phyloP scores from a whole-genome alignment of 768 basidiomycete genomes.

The Daedalea quercina region DNA sequence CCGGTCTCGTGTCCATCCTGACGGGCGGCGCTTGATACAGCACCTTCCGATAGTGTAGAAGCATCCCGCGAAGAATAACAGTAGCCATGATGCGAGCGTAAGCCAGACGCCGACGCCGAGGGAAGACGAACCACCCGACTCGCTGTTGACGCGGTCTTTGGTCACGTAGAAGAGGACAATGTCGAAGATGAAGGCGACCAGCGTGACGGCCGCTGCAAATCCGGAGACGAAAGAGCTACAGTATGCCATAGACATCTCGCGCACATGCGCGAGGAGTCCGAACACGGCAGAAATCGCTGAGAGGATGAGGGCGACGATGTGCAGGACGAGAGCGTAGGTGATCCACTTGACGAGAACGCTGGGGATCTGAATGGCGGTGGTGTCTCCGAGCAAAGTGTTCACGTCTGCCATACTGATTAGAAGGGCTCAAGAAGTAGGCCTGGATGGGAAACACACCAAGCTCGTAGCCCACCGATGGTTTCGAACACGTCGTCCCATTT shows the following conservation, averaged over 20 bases:
- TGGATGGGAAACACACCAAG: constrained; percentile 51
- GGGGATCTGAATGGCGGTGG: constrained; percentile 64
- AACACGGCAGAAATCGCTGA: constrained; percentile 70
- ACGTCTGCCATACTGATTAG: constrained; percentile 48
- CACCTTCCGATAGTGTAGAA: constrained; percentile 82
- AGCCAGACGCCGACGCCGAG: constrained; percentile 93
- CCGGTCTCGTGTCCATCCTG: not conserved
- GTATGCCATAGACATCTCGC: constrained; percentile 80
- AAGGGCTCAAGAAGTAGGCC: not conserved
- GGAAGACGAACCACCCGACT: constrained; percentile 65
- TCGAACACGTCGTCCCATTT: constrained; percentile 64
- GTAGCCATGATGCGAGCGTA: constrained; percentile 77
- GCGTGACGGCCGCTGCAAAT: constrained; percentile 69
- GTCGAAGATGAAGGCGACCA: constrained; percentile 92
- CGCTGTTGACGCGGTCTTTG: constrained; percentile 71
- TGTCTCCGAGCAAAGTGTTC: constrained; percentile 70
- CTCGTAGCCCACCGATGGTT: constrained; percentile 78
- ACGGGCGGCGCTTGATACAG: constrained; percentile 55
- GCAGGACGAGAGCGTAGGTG: constrained; percentile 88
- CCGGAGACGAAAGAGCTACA: constrained; percentile 78
- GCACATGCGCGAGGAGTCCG: constrained; percentile 83
- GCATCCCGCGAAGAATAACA: constrained; percentile 88
- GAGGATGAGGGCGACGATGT: constrained; percentile 78
- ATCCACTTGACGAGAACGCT: constrained; percentile 87
- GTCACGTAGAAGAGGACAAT: constrained; percentile 86